Conservation (phyloP, 202 grass and related monocot species). For the Saccharum hybrid region DNA sequence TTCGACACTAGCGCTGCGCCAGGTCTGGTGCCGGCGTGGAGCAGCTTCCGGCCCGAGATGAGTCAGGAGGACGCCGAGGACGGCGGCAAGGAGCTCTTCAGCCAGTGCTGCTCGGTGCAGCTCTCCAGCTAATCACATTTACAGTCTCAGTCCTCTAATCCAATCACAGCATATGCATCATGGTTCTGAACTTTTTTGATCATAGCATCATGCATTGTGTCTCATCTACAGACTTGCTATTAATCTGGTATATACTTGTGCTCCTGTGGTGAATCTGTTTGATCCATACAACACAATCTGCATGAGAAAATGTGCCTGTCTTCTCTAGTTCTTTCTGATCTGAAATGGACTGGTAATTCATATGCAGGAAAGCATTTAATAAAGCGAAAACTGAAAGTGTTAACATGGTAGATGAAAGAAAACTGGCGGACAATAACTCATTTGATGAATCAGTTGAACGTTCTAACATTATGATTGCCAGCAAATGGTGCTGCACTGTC, state of each 20-base stretch:
- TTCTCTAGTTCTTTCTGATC: conserved; percentile 10
- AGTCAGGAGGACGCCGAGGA: conserved; percentile 44
- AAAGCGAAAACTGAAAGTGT: conserved; percentile 18
- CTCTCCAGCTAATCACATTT: conserved; percentile 50
- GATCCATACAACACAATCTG: conserved; percentile 33
- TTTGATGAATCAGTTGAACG: not conserved
- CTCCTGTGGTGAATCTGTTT: conserved; percentile 23
- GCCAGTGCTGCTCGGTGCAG: conserved; percentile 63
- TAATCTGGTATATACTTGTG: conserved; percentile 6
- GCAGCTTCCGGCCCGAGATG: conserved; percentile 57
- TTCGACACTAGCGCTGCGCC: conserved; percentile 54
- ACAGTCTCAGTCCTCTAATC: not conserved
- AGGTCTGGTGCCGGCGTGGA: conserved; percentile 51
- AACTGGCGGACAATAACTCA: conserved; percentile 19
- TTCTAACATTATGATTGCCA: conserved; percentile 19
- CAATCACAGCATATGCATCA: conserved; percentile 19
- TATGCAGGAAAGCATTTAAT: not conserved
- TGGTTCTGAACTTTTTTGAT: conserved; percentile 20
- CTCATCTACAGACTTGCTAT: not conserved
- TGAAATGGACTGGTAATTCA: conserved; percentile 14
- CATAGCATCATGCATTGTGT: conserved; percentile 1
- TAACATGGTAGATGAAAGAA: not conserved
- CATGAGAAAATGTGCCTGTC: not conserved
- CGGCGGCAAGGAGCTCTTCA: conserved; percentile 58
- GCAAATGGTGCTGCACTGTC: not conserved